Evolutionary conservation across 257 asterid species (phyloP), one percentile per base, ranked within the genome.

Genomic region (Gentiana straminea): DNA sequence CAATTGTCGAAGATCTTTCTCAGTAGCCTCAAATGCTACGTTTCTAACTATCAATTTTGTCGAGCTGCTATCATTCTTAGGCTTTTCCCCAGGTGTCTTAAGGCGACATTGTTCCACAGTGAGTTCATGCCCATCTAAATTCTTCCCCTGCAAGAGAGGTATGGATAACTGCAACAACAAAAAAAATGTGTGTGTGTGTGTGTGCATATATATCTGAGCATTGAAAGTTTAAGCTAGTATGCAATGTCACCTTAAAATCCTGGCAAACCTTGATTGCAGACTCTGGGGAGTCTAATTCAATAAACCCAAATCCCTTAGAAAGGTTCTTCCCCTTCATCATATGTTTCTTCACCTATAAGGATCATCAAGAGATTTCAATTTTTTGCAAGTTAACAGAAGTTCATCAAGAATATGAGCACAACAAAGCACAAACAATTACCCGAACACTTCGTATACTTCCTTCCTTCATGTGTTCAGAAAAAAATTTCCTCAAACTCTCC

Each of bases 21-120:
- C 88, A 10, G 98, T 92, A 24, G 95, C 97, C 88, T 92, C 88
- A 53, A 92, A 92, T 67, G 97, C 98, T 56, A 92, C 94, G 70
- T 92, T 92, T 68, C 93, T 81, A 34, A 87, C 79, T 12, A 92
- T 89, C 78, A 92, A 69, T 79, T 92, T 92, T 33, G 97, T 92
- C 47, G 95, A 85, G 76, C 96, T 87, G 62, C 38, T 66, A 53
- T 77, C 94, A 50, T 60, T 77, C 64, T 66, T 86, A 52, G 52
- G 54, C 57, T 71, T 87, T 65, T 76, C 84, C 43, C 75, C 90
- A 49, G 84, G 84, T 63, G 71, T 80, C 74, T 85, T 92, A 57
- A 82, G 70, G 73, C 80, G 94, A 63, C 92, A 85, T 51, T 79
- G 93, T 70, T 92, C 95, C 74, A 92, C 54, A 57, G 80, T 81